Percentiles rank a stretch among this genome's conserved stretches.
Conservation (phyloP, 495 filamentous ascomycete species). For the Ascobolus immersus region DNA sequence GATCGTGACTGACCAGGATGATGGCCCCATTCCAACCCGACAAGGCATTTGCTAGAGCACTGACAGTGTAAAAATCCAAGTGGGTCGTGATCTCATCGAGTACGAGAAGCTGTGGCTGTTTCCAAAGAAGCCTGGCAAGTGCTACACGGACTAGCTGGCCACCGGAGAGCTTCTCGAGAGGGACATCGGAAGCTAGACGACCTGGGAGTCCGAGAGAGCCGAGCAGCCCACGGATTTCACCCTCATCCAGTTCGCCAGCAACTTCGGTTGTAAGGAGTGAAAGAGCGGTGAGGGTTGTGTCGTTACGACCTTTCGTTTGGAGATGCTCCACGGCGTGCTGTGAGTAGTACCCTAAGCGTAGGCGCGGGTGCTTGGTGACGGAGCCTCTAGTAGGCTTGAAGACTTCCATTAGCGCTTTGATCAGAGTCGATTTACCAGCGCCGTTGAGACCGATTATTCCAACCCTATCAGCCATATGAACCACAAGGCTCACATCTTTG, state of each 20-base stretch:
- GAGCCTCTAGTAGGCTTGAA: conserved; percentile 26
- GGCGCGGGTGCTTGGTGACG: conserved; percentile 33
- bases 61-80: conserved; percentile 52
- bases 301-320: conserved; percentile 21
- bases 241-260: conserved; percentile 29
- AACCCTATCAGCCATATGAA: conserved; percentile 43
- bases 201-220: conserved; percentile 40
- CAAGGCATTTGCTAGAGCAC: conserved; percentile 38
- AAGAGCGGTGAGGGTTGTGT: conserved; percentile 34
- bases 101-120: conserved; percentile 42
- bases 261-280: conserved; percentile 26
- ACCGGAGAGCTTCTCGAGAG: conserved; percentile 40
- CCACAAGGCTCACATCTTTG: conserved; percentile 33
- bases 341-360: conserved; percentile 48
- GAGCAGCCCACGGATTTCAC: conserved; percentile 34
- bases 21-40: conserved; percentile 42
- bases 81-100: conserved; percentile 75
- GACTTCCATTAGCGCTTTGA: conserved; percentile 29
- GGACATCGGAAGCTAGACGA: conserved; percentile 39
- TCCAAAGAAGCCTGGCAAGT: conserved; percentile 40
- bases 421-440: conserved; percentile 45
- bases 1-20: conserved; percentile 48
- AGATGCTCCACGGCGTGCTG: conserved; percentile 50
- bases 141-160: conserved; percentile 59
- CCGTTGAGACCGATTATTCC: conserved; percentile 53